A percentile compares a stretch with the other conserved stretches of the same genome.
These are phyloP conservation scores for Lasiosphaeris hirsuta DNA, from an alignment of 495 filamentous ascomycete species.

Conservation along the genomic window DNA sequence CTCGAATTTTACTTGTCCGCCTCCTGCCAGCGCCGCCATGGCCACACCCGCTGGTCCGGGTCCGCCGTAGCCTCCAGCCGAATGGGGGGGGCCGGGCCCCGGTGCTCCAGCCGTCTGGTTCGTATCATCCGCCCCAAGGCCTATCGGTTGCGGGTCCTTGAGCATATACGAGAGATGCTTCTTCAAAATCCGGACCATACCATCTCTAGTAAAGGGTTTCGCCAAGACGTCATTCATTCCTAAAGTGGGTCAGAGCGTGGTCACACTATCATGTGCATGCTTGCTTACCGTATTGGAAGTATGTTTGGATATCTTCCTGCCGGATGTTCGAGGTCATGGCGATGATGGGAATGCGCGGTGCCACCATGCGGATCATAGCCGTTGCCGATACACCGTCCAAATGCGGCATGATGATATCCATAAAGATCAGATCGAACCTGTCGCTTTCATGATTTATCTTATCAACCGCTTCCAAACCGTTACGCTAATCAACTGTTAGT, in stretches of 20 bases:
- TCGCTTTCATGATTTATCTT: slow-evolving; percentile 73
- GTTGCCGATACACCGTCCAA: slow-evolving; percentile 94
- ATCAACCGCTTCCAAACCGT: slow-evolving; percentile 89
- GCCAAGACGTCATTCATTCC: slow-evolving; percentile 99
- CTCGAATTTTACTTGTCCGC: slow-evolving; percentile 72
- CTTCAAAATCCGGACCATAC: slow-evolving; percentile 84
- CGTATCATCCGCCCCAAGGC: slow-evolving; percentile 12
- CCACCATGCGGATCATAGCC: slow-evolving; percentile 86
- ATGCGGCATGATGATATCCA: slow-evolving; percentile 99
- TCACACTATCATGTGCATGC: background rate
- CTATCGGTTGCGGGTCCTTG: slow-evolving; percentile 40
- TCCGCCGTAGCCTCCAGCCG: slow-evolving; percentile 33
- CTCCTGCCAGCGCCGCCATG: slow-evolving; percentile 14
- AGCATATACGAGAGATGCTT: slow-evolving; percentile 78
- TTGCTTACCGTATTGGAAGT: slow-evolving; percentile 90
- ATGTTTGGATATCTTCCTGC: slow-evolving; percentile 94
- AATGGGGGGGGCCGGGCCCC: slow-evolving; percentile 23
- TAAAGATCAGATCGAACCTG: slow-evolving; percentile 90
- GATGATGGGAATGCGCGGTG: slow-evolving; percentile 80
- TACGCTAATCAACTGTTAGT: slow-evolving; percentile 31
- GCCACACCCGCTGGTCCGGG: slow-evolving; percentile 10
- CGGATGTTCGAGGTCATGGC: slow-evolving; percentile 99
- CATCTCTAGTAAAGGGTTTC: slow-evolving; percentile 96
- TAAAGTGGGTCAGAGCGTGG: slow-evolving; percentile 30
- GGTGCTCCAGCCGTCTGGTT: slow-evolving; percentile 17